Evolutionary conservation across 768 basidiomycete species (phyloP), one percentile per base, ranked within the genome.

Genomic region (Lepiota brunneoincarnata): DNA sequence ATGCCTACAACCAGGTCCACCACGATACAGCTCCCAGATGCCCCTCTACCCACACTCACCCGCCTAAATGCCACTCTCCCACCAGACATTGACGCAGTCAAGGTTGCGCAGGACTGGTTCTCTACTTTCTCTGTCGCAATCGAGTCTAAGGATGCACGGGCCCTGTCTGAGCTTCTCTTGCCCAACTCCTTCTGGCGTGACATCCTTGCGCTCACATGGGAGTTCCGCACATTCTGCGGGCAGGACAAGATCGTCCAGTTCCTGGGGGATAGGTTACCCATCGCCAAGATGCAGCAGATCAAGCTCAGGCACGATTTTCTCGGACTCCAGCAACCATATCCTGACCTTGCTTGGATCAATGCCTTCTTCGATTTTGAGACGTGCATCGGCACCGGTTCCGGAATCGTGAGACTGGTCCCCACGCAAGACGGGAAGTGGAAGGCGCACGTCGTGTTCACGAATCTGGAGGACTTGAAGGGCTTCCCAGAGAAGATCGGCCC

Each of bases 381-480:
- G n/a, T 72, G 55, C 3, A 63, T 74, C 5, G 81, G 77, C 0
- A 56, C 67, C 1, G 75, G 69, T 1, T 70, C 69, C 4, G 80
- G 79, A 3, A 59, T 84, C 34, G 66, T 70, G 20, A 75, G 78
- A 18, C 65, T 84, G 18, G 71, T 83, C 1, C 80, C 76, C 1
- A 36, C 60, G 6, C 63, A 54, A 14, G 44, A 58, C 2, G 61
- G 66, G 2, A 62, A 66, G 21, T 84, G 83, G 84, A 77, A 74
- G 58, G 81, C 79, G 0, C 76, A 80, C 64, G 71, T 70, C 15
- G 45, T 82, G 6, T 77, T 76, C 60, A 84, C 83, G 2, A 72
- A 75, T 39, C 71, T 86, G 3, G 73, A 75, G 38, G 71, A 71
- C 9, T 69, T 84, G 57, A 73, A 76, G n/a, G n/a, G n/a, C n/a